Base-by-base conservation (phyloP, 2,329 filamentous ascomycete genomes). In the Penicillium nordicum region DNA sequence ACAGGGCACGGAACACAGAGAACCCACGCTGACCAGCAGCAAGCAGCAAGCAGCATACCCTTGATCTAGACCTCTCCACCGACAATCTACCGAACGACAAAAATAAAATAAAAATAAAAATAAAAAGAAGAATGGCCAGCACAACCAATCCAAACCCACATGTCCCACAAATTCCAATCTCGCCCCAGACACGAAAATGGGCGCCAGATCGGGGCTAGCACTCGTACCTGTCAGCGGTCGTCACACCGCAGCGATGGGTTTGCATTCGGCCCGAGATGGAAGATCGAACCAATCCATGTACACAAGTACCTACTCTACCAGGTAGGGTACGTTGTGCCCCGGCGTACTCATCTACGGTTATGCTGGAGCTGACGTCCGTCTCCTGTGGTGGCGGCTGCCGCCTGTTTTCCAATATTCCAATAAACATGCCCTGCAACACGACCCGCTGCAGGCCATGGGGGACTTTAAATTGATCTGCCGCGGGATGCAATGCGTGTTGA, bases 211-310 rank as follows among this genome's bases (percentile, higher is more conserved):
- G 54, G 43, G 29, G 37, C 56, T 53, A 53, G 41, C 51, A 42
- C 45, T 38, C 48, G 60, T 63, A 60, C 60, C 61, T 63, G 56
- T 60, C 56, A 53, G 45, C 38, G 44, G 51, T 42, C 32, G 59
- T 66, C 59, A 64, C 61, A 64, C 63, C 48, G 43, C 58, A 59
- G 53, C 42, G 57, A 55, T 52, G 38, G 36, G 42, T 63, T 63
- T 57, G 36, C 50, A 64, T 65, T 50, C 52, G 41, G 49, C 37
- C 61, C 37, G 55, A 59, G 40, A 41, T 51, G 42, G 34, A 55
- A 60, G 50, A 53, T 59, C 57, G 44, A 56, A 60, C 51, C 42
- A 49, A 56, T 44, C 16, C 30, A 38, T 40, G 46, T 51, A 41
- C 30, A 50, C 23, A 37, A 50, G 45, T 50, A 50, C 42, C 53